These are phyloP conservation scores for Tarenaya hassleriana DNA, from an alignment of 345 rosid species.

Conservation along the genomic window DNA sequence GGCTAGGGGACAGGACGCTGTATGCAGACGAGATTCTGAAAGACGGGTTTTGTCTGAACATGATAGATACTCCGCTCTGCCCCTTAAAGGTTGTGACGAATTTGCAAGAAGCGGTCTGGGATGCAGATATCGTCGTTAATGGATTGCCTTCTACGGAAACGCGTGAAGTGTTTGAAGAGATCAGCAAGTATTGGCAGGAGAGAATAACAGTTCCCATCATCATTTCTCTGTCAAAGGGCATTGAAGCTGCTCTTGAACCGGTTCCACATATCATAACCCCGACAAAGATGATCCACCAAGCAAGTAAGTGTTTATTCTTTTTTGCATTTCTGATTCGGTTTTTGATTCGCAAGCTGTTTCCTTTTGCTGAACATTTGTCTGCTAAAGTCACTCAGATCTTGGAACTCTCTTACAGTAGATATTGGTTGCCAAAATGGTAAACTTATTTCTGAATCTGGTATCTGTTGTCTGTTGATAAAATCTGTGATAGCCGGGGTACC, in stretches of 20 bases:
- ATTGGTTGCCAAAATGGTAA: too few species aligned
- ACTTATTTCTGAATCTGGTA: neutral
- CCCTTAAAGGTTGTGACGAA: slow-evolving; percentile 93
- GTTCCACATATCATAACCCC: slow-evolving; percentile 86
- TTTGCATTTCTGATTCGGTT: too few species aligned
- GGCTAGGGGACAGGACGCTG: slow-evolving; percentile 85
- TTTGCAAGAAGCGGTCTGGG: slow-evolving; percentile 98
- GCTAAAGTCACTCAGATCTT: too few species aligned
- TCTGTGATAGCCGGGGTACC: slow-evolving; percentile 70
- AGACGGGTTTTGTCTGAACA: slow-evolving; percentile 94
- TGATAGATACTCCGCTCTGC: slow-evolving; percentile 89
- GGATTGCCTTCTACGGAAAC: slow-evolving; percentile 97
- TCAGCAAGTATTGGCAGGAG: slow-evolving; percentile 83
- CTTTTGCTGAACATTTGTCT: too few species aligned
- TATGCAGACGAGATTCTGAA: slow-evolving; percentile 87
- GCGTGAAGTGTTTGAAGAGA: slow-evolving; percentile 73
- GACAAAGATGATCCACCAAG: slow-evolving; percentile 81
- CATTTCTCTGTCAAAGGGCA: slow-evolving; percentile 84
- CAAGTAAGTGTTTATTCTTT: slow-evolving; percentile 54
- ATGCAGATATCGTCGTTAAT: slow-evolving; percentile 91
- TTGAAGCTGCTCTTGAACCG: slow-evolving; percentile 78
- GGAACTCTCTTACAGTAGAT: neutral
- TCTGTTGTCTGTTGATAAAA: neutral
- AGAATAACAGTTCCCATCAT: slow-evolving; percentile 67
- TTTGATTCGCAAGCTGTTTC: too few species aligned